These are phyloP conservation scores for Fusarium nelsonii DNA, from an alignment of 2,329 filamentous ascomycete genomes.

Conservation along the genomic window DNA sequence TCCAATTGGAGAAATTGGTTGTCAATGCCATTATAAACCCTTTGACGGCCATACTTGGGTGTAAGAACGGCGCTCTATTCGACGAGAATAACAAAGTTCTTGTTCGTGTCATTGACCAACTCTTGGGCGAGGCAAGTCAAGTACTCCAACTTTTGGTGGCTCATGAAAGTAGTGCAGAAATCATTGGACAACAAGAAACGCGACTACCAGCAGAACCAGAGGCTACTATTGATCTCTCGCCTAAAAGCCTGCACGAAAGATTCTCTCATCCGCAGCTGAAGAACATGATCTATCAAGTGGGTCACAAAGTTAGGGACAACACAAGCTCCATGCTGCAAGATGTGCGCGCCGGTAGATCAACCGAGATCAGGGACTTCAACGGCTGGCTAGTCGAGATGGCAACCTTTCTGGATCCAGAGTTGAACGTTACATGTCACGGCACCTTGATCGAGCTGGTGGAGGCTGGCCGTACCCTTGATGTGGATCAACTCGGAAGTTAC, in stretches of 20 bases:
- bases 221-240: slow-evolving; percentile 30
- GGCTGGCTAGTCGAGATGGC: slow-evolving; percentile 67
- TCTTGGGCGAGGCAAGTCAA: slow-evolving; percentile 79
- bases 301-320: slow-evolving; percentile 64
- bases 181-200: slow-evolving; percentile 50
- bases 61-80: slow-evolving; percentile 83
- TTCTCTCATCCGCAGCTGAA: slow-evolving; percentile 60
- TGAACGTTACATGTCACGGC: slow-evolving; percentile 56
- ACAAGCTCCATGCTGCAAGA: slow-evolving; percentile 74
- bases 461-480: slow-evolving; percentile 49
- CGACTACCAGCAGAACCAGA: slow-evolving; percentile 4
- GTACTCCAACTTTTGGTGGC: slow-evolving; percentile 78
- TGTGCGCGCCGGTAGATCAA: slow-evolving; percentile 62
- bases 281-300: slow-evolving; percentile 61
- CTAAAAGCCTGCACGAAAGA: slow-evolving; percentile 50
- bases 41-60: slow-evolving; percentile 81
- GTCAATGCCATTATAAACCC: slow-evolving; percentile 87
- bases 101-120: slow-evolving; percentile 71
- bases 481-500: slow-evolving; percentile 51
- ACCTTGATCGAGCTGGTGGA: slow-evolving; percentile 60
- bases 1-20: slow-evolving; percentile 89
- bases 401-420: slow-evolving; percentile 51
- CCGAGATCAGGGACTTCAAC: slow-evolving; percentile 71
- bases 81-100: slow-evolving; percentile 64
- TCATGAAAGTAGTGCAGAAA: slow-evolving; percentile 61